Conservation (phyloP, 192 early-diverging fungal species). For the Lobosporangium transversale region DNA sequence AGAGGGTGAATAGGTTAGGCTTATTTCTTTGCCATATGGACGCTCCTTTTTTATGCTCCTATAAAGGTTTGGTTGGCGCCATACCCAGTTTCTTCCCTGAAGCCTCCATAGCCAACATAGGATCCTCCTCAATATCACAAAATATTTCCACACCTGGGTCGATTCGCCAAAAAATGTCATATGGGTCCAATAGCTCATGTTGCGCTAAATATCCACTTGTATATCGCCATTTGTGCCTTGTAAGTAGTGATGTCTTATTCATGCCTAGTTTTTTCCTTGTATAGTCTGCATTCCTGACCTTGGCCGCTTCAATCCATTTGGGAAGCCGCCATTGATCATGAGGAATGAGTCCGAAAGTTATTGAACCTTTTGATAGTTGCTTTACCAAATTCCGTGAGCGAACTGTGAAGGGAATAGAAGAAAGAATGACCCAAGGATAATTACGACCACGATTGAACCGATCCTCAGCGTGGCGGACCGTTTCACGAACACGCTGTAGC, state of each 20-base stretch:
- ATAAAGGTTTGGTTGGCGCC: no score
- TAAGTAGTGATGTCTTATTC: constrained; percentile 12
- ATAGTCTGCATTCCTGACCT: constrained; percentile 17
- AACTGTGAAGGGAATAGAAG: constrained; percentile 69
- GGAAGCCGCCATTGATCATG: constrained; percentile 63
- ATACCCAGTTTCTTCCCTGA: constrained; percentile 59
- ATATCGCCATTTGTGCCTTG: constrained; percentile 20
- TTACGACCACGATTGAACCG: constrained; percentile 70
- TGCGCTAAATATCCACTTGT: constrained; percentile 60
- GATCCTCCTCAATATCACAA: constrained; percentile 68
- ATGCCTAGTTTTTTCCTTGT: constrained; percentile 10
- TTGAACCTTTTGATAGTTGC: constrained; percentile 49
- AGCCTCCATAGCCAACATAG: constrained; percentile 68
- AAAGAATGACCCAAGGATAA: constrained; percentile 81
- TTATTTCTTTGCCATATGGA: no score
- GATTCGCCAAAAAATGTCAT: constrained; percentile 70
- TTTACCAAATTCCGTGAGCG: constrained; percentile 58
- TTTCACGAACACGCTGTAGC: constrained; percentile 55
- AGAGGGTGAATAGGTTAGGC: no score
- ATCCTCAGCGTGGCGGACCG: constrained; percentile 68
- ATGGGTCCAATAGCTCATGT: constrained; percentile 58
- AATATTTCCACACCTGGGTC: constrained; percentile 69
- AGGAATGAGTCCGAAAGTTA: constrained; percentile 62
- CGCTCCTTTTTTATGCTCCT: no score
- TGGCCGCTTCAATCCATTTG: constrained; percentile 53